These are phyloP conservation scores for Trichophyton rubrum DNA, from an alignment of 2,329 filamentous ascomycete species.

Conservation along the genomic window DNA sequence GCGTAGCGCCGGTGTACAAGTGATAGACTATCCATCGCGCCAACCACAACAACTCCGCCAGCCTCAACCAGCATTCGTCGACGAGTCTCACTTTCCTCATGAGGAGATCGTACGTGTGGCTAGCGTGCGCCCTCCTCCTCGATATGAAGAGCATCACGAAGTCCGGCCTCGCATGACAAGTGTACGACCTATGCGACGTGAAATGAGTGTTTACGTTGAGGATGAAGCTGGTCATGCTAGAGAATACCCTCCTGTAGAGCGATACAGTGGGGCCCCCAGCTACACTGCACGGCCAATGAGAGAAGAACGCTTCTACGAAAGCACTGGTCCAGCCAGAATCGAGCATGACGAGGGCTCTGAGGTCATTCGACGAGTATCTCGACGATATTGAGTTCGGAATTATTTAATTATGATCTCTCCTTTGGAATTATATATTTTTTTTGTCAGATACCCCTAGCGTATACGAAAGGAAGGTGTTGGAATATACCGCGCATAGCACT, in stretches of 20 bases:
- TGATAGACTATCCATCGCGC: constrained; percentile 30
- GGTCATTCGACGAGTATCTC: constrained; percentile 22
- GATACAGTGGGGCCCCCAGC: constrained; percentile 23
- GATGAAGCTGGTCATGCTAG: constrained; percentile 29
- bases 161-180: constrained; percentile 31
- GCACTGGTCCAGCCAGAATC: constrained; percentile 21
- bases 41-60: constrained; percentile 12
- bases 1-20: constrained; percentile 30
- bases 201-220: constrained; percentile 32
- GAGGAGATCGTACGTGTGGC: constrained; percentile 45
- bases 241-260: constrained; percentile 38
- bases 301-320: constrained; percentile 28
- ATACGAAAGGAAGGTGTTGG: neutral
- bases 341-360: constrained; percentile 22
- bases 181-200: constrained; percentile 31
- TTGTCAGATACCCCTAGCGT: neutral
- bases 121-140: constrained; percentile 46
- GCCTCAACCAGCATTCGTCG: constrained; percentile 35
- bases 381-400: constrained; percentile 21
- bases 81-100: constrained; percentile 51
- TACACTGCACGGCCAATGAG: constrained; percentile 28
- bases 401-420: neutral
- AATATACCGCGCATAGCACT: neutral
- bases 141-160: constrained; percentile 34
- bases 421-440: constrained; percentile 2